These are phyloP conservation scores for Solanum pennellii DNA, from an alignment of 257 asterid species.

Conservation along the genomic window DNA sequence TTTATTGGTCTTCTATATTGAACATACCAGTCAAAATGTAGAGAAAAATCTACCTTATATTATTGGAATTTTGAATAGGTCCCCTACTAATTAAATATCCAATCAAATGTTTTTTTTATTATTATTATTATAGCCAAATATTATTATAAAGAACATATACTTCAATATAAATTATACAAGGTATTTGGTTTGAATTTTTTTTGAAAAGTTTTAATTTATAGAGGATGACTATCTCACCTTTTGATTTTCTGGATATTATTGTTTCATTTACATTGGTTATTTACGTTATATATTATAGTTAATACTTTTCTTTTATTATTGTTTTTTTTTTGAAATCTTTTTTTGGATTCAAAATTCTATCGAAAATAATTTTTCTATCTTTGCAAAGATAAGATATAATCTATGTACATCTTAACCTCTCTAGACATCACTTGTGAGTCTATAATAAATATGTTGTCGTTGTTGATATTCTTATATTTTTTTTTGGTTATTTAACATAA, in stretches of 20 bases:
- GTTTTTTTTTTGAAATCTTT: neutral
- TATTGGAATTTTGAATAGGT: neutral
- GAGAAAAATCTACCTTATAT: neutral
- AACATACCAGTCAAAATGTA: neutral
- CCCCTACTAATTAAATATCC: neutral
- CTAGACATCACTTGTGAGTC: neutral
- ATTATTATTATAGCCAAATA: neutral
- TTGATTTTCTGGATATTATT: neutral
- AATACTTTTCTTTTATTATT: neutral
- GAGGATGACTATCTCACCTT: neutral
- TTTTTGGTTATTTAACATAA: neutral
- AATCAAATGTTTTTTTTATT: neutral
- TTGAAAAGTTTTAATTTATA: neutral
- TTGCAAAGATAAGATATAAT: neutral
- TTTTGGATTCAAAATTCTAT: neutral
- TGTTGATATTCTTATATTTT: neutral
- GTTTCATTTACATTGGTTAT: neutral
- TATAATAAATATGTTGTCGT: neutral
- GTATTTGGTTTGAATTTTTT: neutral
- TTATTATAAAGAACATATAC: neutral
- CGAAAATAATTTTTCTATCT: neutral
- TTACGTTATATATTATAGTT: neutral
- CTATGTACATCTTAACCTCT: neutral
- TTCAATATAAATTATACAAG: no score
- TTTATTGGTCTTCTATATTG: neutral